These are phyloP conservation scores for Globisporangium apiculatum DNA, from an alignment of 352 stramenopile species.

Conservation along the genomic window DNA sequence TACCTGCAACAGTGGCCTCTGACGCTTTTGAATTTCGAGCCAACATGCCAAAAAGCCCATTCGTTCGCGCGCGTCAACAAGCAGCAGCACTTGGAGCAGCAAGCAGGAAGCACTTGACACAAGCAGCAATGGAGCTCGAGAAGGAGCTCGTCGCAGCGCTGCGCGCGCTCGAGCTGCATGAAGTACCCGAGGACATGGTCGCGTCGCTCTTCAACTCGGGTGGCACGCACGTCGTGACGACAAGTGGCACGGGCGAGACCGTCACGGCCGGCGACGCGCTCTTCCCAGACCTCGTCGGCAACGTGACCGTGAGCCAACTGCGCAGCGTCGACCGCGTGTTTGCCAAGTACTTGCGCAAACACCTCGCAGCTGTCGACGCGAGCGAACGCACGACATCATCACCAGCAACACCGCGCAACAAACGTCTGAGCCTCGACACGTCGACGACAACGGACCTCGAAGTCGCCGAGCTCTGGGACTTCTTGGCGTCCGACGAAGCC, in stretches of 20 bases:
- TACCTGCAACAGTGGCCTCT: not conserved
- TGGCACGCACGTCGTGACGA: slow-evolving; percentile 37
- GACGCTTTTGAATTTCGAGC: not conserved
- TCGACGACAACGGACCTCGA: slow-evolving; percentile 7
- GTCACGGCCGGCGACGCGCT: slow-evolving; percentile 15
- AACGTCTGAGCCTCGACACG: slow-evolving; percentile 6
- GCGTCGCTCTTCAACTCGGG: slow-evolving; percentile 60
- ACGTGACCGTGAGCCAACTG: slow-evolving; percentile 34
- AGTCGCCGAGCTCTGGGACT: slow-evolving; percentile 39
- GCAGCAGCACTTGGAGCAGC: not conserved
- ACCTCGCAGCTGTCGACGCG: slow-evolving; percentile 14
- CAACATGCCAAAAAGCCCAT: not conserved
- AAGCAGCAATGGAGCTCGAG: slow-evolving; percentile 29
- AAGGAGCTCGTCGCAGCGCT: slow-evolving; percentile 53
- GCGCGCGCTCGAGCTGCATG: slow-evolving; percentile 46
- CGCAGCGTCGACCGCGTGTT: slow-evolving; percentile 46
- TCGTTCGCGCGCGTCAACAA: slow-evolving; percentile 1
- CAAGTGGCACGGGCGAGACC: slow-evolving; percentile 9
- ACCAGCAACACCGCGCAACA: not conserved
- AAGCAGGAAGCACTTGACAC: not conserved
- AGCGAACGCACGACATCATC: not conserved
- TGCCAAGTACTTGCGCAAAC: slow-evolving; percentile 39
- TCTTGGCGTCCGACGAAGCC: slow-evolving; percentile 48
- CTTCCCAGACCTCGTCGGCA: slow-evolving; percentile 24
- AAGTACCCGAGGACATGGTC: slow-evolving; percentile 41